Evolutionary conservation across 371 early-diverging fungal genomes (phyloP).

Genomic region (Enterocytospora artemiae): DNA sequence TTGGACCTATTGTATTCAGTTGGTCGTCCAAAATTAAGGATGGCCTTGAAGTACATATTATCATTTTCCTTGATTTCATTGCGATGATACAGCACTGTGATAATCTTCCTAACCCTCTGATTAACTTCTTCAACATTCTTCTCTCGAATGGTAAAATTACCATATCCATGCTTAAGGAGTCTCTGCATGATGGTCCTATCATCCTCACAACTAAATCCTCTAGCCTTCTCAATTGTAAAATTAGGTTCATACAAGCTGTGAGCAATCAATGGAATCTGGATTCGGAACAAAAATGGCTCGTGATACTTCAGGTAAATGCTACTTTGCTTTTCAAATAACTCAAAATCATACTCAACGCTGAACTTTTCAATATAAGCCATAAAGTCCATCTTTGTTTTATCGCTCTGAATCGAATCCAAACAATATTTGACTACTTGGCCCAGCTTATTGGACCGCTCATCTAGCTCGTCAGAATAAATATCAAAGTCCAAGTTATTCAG

Average conservation of each 20-base stretch:
- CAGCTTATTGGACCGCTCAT: neutral
- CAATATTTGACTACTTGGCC: slow-evolving; percentile 29
- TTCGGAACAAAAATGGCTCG: slow-evolving; percentile 49
- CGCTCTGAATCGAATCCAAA: slow-evolving; percentile 23
- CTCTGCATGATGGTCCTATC: slow-evolving; percentile 46
- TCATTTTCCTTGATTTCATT: slow-evolving; percentile 50
- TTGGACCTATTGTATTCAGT: slow-evolving; percentile 48
- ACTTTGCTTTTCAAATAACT: slow-evolving; percentile 26
- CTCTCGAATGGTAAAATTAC: slow-evolving; percentile 45
- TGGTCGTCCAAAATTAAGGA: slow-evolving; percentile 52
- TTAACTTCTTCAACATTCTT: slow-evolving; percentile 54
- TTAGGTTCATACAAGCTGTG: slow-evolving; percentile 27
- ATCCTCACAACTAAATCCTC: slow-evolving; percentile 55
- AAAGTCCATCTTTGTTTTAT: slow-evolving; percentile 31
- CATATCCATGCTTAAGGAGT: slow-evolving; percentile 53
- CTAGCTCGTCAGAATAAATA: neutral
- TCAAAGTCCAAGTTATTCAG: neutral
- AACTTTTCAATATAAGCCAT: slow-evolving; percentile 25
- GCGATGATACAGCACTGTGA: slow-evolving; percentile 46
- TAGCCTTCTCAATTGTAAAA: slow-evolving; percentile 45
- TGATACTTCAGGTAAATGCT: slow-evolving; percentile 38
- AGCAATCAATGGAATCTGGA: slow-evolving; percentile 48
- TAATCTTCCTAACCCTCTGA: slow-evolving; percentile 54
- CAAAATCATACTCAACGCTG: slow-evolving; percentile 34
- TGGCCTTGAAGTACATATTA: slow-evolving; percentile 45